Base-by-base conservation (phyloP, 495 filamentous ascomycete genomes). In the Podospora pseudocomata region DNA sequence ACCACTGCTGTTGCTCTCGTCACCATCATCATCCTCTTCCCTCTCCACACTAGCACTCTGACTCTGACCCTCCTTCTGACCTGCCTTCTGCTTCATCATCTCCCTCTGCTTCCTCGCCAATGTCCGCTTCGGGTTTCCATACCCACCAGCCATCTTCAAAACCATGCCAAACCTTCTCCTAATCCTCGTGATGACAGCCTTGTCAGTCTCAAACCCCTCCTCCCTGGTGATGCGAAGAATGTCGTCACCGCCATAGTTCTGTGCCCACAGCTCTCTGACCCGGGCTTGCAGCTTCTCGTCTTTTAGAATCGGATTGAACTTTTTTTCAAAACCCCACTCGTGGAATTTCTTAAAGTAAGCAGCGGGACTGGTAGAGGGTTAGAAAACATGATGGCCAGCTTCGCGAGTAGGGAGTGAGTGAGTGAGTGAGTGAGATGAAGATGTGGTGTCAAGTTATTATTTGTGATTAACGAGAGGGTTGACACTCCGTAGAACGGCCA, bases 221-320 rank as follows among this genome's bases (percentile, higher is more conserved):
- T 49, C 39, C 39, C 39, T 49, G 39, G 39, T 49, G 9, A 49
- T 49, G 39, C 39, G 39, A 49, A 49, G 39, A 49, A 49, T 49
- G 2, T 49, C 55, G 55, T 58, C n/a, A 19, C n/a, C 6, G 55
- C n/a, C 55, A 58, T 58, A 20, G 55, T 58, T 58, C 18, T 58
- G 39, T 3, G 39, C 13, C 55, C 55, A 58, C 9, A 58, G 18
- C 55, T 58, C 55, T 11, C 13, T 19, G 55, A 58, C 55, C n/a
- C 55, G 55, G n/a, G 55, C 55, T 5, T 15, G 5, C 3, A 58
- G 55, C 9, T 19, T 26, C 13, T 58, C 19, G 23, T 58, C 23
- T 58, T 58, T 58, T n/a, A 19, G 23, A 4, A 26, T 26, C 9
- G 72, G 60, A 34, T 65, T 62, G 2, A 26, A 3, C 23, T 58